Evolutionary conservation across 805 yeast genomes (phyloP).

Genomic region (Starmerella tilneyi): DNA sequence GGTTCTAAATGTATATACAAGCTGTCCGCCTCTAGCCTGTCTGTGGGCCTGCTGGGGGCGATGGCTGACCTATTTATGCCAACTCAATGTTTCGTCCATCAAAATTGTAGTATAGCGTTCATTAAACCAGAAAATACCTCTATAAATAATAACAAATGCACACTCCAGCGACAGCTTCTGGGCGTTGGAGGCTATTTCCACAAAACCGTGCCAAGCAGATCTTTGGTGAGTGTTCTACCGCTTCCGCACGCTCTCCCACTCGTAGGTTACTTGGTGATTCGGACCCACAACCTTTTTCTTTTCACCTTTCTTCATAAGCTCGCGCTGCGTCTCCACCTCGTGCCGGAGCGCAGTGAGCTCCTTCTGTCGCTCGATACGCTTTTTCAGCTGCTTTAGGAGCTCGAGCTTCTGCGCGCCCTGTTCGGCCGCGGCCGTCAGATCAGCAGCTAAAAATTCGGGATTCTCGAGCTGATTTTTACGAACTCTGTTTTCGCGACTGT

Average conservation of each 20-base stretch:
- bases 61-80: too few relatives aligned
- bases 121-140: too few relatives aligned
- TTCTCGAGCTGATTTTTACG: conserved; percentile 40
- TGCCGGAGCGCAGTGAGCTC: conserved; percentile 59
- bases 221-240: conserved; percentile 18
- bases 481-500: conserved; percentile 62
- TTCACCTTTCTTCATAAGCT: conserved; percentile 82
- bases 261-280: conserved; percentile 60
- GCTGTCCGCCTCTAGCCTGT: too few relatives aligned
- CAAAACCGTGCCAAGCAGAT: too few relatives aligned
- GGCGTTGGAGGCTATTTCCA: too few relatives aligned
- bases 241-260: conserved; percentile 62
- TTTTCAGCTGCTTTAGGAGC: conserved; percentile 49
- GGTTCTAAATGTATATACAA: conserved; percentile 36
- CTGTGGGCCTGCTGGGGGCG: too few relatives aligned
- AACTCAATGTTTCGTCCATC: too few relatives aligned
- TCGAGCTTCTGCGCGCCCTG: conserved; percentile 44
- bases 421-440: conserved; percentile 5
- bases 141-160: too few relatives aligned
- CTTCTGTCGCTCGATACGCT: conserved; percentile 56
- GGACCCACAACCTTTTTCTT: conserved; percentile 62
- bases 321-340: conserved; percentile 67
- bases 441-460: conserved; percentile 2
- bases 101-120: not conserved
- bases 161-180: too few relatives aligned